These are phyloP conservation scores for Sporormia fimetaria DNA, from an alignment of 495 filamentous ascomycete species.

Conservation along the genomic window DNA sequence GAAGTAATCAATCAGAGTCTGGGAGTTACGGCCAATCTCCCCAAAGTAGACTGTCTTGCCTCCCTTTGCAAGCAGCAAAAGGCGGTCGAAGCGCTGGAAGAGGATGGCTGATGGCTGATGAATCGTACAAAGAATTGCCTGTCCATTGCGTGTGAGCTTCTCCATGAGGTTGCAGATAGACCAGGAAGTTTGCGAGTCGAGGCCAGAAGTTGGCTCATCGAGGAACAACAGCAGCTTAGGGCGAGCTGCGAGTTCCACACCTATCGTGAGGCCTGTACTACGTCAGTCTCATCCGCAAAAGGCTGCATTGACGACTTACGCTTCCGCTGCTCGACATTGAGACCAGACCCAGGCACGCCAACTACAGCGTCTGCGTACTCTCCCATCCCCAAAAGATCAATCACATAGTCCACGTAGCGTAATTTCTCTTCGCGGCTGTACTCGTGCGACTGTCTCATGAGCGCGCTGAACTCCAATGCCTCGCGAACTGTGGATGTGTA, in stretches of 20 bases:
- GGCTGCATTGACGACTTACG: too few relatives aligned
- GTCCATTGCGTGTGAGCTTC: conserved; percentile 66
- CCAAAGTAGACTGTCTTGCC: conserved; percentile 84
- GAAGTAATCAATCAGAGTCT: conserved; percentile 62
- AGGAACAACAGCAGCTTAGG: conserved; percentile 24
- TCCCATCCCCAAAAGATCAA: conserved; percentile 17
- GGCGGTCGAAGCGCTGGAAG: conserved; percentile 77
- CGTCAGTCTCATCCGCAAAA: too few relatives aligned
- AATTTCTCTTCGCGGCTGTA: conserved; percentile 25
- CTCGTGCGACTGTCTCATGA: conserved; percentile 13
- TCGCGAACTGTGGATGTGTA: conserved; percentile 21
- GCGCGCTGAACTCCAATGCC: conserved; percentile 19
- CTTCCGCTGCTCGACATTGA: conserved; percentile 26
- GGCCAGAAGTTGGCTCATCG: conserved; percentile 62
- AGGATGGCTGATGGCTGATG: conserved; percentile 83
- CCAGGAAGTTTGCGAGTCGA: conserved; percentile 77
- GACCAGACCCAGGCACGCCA: conserved; percentile 14
- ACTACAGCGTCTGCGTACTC: conserved; percentile 22
- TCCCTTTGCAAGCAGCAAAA: conserved; percentile 65
- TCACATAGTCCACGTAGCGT: conserved; percentile 20
- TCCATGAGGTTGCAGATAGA: conserved; percentile 63
- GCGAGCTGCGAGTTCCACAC: conserved; percentile 22
- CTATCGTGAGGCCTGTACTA: conserved; percentile 23
- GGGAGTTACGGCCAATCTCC: conserved; percentile 68
- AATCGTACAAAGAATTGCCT: conserved; percentile 80